A percentile compares a stretch with the other conserved stretches of the same genome.
phyloP scores from a whole-genome alignment of 768 basidiomycete genomes.

The Phanerodontia chrysosporium region DNA sequence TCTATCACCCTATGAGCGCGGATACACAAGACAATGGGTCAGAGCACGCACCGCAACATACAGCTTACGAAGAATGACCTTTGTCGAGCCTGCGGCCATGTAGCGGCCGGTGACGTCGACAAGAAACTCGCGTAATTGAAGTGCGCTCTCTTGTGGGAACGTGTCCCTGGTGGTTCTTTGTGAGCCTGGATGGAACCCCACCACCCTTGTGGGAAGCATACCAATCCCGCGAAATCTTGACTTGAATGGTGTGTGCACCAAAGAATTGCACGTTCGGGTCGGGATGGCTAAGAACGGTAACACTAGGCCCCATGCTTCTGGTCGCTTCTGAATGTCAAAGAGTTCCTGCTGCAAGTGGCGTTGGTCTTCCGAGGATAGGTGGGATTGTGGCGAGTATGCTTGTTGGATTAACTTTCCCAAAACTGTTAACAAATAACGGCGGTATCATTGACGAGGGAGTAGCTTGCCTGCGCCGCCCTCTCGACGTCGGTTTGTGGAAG shows the following conservation, averaged over 20 bases:
- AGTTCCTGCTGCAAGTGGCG: constrained; percentile 66
- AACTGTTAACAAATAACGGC: neutral
- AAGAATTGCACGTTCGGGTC: constrained; percentile 91
- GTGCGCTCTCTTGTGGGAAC: constrained; percentile 7
- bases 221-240: constrained; percentile 94
- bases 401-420: constrained; percentile 57
- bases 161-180: neutral
- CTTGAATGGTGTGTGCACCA: constrained; percentile 89
- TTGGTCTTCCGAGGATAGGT: constrained; percentile 52
- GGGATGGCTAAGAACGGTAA: constrained; percentile 66
- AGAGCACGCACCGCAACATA: constrained; percentile 71
- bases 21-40: neutral
- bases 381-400: constrained; percentile 52
- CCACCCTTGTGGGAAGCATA: constrained; percentile 32
- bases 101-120: constrained; percentile 68
- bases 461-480: constrained; percentile 16
- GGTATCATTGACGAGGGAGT: constrained; percentile 2
- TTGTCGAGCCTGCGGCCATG: constrained; percentile 51
- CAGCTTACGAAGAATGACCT: constrained; percentile 78
- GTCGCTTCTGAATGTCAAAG: constrained; percentile 70
- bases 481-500: constrained; percentile 16
- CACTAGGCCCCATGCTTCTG: constrained; percentile 82
- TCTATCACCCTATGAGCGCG: constrained; percentile 30
- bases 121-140: constrained; percentile 56
- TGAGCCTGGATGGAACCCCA: neutral